These are phyloP conservation scores for Ceriops tagal DNA, from an alignment of 345 rosid species.

Conservation along the genomic window DNA sequence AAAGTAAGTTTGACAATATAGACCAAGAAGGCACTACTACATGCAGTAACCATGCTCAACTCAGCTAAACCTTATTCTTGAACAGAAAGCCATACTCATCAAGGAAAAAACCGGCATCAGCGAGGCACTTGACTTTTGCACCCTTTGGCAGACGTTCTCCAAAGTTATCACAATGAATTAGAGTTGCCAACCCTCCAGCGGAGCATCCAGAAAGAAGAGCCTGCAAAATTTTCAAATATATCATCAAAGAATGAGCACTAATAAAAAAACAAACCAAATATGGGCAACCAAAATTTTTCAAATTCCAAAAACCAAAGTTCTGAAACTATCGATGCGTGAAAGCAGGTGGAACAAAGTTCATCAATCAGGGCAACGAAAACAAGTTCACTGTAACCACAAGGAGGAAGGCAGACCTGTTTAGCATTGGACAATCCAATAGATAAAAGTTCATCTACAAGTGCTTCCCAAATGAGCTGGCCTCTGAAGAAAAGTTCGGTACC, in stretches of 20 bases:
- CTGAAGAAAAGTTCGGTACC: constrained; percentile 64
- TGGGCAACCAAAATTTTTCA: not conserved
- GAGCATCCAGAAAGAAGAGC: constrained; percentile 95
- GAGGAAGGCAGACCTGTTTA: constrained; percentile 42
- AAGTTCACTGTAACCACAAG: not conserved
- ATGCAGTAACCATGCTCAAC: too few species aligned
- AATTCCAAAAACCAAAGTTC: not conserved
- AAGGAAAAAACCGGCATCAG: constrained; percentile 89
- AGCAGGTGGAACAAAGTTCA: not conserved
- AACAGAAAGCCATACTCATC: constrained; percentile 61
- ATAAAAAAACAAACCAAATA: not conserved
- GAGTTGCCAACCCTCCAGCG: constrained; percentile 91
- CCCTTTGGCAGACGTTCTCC: constrained; percentile 58
- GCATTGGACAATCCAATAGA: constrained; percentile 70
- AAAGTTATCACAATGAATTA: constrained; percentile 81
- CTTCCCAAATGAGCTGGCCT: constrained; percentile 96
- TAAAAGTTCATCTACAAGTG: constrained; percentile 63
- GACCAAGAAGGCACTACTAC: too few species aligned
- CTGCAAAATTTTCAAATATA: constrained; percentile 34
- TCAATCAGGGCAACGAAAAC: not conserved
- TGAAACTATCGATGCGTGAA: not conserved
- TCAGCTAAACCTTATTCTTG: too few species aligned
- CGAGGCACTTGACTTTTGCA: constrained; percentile 78
- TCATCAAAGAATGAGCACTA: not conserved
- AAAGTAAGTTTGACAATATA: too few species aligned